Base-by-base conservation (phyloP, 2,329 filamentous ascomycete species). In the Lachnellula hyalina region DNA sequence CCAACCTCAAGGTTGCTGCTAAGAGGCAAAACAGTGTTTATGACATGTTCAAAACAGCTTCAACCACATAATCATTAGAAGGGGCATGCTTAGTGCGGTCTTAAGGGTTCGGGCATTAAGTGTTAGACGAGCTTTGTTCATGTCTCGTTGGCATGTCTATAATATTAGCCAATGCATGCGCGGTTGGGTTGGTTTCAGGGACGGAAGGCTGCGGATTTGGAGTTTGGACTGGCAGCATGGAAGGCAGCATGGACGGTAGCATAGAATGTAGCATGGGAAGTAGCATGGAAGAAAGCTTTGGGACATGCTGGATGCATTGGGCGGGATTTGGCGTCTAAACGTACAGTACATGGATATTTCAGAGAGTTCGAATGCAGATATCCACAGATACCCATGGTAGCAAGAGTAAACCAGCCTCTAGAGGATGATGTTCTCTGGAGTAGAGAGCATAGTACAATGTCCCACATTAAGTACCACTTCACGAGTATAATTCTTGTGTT, bases 21-120 rank as follows among this genome's bases (percentile, higher is more conserved):
- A 80, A 77, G 61, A 77, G 80, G 4, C 87, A 91, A 68, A 74
- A 74, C 60, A 88, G 85, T 69, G 82, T 92, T 44, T 80, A 83
- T 63, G 74, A 72, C 19, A 72, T 82, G 62, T 82, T 76, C 51
- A 64, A 66, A 55, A 63, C 61, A 38, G 49, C 52, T 9, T 42
- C 47, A 21, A 62, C 44, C 45, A 40, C 51, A 34, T 49, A 32
- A 32, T 56, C 49, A 38, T 42, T 42, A 36, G 34, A 7, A 46
- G 15, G 21, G 21, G 12, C n/a, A 19, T 15, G 14, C 5, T 28
- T 23, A 41, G 50, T 14, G 46, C 35, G 21, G 49, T 40, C 36
- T 40, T 15, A 40, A 38, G 36, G 14, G 4, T 40, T 15, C 36
- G 36, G 35, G 8, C 36, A 40, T 40, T 9, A 40, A n/a, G 36